A percentile compares a stretch with the other conserved stretches of the same genome.
phyloP scores from a whole-genome alignment of 495 filamentous ascomycete genomes.

The Penicillium parvum region DNA sequence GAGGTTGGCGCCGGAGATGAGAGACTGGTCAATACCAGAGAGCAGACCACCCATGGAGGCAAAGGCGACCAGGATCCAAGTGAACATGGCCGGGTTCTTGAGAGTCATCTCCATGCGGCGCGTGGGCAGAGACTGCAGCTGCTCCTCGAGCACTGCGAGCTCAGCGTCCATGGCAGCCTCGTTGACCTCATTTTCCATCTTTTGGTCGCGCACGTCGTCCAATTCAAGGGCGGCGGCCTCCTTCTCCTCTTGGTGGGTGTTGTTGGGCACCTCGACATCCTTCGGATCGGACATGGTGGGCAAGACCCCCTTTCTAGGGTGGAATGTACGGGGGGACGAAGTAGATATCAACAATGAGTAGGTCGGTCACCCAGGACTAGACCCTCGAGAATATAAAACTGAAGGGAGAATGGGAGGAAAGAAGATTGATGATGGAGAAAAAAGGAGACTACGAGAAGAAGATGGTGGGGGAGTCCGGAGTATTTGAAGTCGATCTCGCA shows the following conservation, averaged over 20 bases:
- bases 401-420: neutral
- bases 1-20: slow-evolving; percentile 58
- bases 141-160: slow-evolving; percentile 30
- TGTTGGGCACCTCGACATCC: slow-evolving; percentile 27
- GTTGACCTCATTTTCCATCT: slow-evolving; percentile 18
- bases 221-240: slow-evolving; percentile 24
- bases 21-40: slow-evolving; percentile 57
- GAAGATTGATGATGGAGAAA: slow-evolving; percentile 5
- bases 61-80: slow-evolving; percentile 58
- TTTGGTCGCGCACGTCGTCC: slow-evolving; percentile 27
- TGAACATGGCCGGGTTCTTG: slow-evolving; percentile 45
- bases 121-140: slow-evolving; percentile 25
- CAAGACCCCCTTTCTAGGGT: neutral
- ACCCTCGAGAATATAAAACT: neutral
- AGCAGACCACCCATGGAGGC: slow-evolving; percentile 60
- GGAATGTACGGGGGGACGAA: too few relatives aligned
- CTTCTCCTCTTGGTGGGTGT: slow-evolving; percentile 25
- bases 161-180: slow-evolving; percentile 40
- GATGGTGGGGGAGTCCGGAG: slow-evolving; percentile 7
- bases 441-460: neutral
- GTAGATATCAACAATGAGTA: too few relatives aligned
- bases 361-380: too few relatives aligned
- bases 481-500: slow-evolving; percentile 19
- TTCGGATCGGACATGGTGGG: slow-evolving; percentile 29
- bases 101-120: slow-evolving; percentile 27